Evolutionary conservation across 495 filamentous ascomycete genomes (phyloP).

Genomic region (Aspergillus homomorphus): DNA sequence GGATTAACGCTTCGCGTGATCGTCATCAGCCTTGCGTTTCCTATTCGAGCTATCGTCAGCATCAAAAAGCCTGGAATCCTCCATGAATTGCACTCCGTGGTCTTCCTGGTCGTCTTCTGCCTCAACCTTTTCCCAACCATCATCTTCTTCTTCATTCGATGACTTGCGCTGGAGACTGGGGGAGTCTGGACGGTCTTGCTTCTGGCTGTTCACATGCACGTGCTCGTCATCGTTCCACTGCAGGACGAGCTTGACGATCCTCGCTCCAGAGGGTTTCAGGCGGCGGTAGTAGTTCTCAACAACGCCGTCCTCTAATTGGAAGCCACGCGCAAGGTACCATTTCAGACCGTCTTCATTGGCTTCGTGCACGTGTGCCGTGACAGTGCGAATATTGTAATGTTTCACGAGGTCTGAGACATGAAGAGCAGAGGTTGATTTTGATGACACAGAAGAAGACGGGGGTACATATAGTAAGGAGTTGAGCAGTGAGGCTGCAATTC

Average conservation of each 20-base stretch:
- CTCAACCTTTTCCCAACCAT: conserved; percentile 48
- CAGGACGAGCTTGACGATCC: conserved; percentile 60
- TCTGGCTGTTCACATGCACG: background rate
- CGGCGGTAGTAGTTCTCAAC: conserved; percentile 80
- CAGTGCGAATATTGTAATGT: conserved; percentile 47
- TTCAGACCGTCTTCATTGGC: conserved; percentile 78
- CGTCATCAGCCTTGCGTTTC: conserved; percentile 43
- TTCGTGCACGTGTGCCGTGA: conserved; percentile 94
- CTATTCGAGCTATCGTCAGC: conserved; percentile 23
- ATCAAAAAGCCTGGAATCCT: conserved; percentile 34
- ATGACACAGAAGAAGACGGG: conserved; percentile 28
- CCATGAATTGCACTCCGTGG: conserved; percentile 35
- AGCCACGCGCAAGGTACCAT: conserved; percentile 87
- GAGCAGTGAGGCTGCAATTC: conserved; percentile 75
- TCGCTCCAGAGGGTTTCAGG: conserved; percentile 75
- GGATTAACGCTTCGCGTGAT: conserved; percentile 20
- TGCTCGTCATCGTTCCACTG: conserved; percentile 24
- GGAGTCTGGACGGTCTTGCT: background rate
- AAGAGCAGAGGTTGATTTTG: conserved; percentile 14
- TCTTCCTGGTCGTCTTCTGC: conserved; percentile 32
- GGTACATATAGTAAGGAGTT: conserved; percentile 51
- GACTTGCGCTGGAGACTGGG: conserved; percentile 1
- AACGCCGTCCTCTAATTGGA: conserved; percentile 55
- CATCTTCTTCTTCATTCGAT: conserved; percentile 33
- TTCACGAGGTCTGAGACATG: conserved; percentile 48